Evolutionary conservation across 2,329 filamentous ascomycete species (phyloP), one percentile per base, ranked within the genome.

Genomic region (Fusarium nodosum): DNA sequence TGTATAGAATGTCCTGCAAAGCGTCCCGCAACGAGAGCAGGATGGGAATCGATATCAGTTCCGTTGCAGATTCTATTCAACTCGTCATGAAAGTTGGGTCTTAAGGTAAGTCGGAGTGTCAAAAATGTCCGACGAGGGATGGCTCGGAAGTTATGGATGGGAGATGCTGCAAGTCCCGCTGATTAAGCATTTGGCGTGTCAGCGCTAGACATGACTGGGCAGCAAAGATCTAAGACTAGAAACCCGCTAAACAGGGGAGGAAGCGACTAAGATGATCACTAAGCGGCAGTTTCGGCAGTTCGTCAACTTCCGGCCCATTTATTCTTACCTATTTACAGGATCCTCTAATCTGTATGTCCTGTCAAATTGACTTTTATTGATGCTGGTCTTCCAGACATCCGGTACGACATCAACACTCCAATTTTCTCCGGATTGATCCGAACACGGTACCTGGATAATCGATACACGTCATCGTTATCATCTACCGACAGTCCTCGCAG

Each of bases 151-250:
- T 54, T 26, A 42, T 46, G 11, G 28, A 22, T 12, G 22, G 28
- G 12, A 34, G 8, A 18, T 12, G 15, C 5, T 30, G 11, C 33
- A 51, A 48, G 12, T n/a, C 15, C 67, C 68, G 68, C 67, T 69
- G 39, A 69, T 30, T 71, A 62, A 69, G 67, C 67, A 55, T 38
- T 9, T 18, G n/a, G 3, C 22, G 11, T 18, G 31, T 39, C 42
- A 50, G 38, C 59, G 50, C 60, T 64, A 57, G 28, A 44, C 31
- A 22, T 22, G 12, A 45, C 31, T 7, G 31, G 34, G 36, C 31
- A 42, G 30, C 5, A 26, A 41, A 24, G n/a, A 34, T 24, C n/a
- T 30, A 7, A 26, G 26, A 3, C 42, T 5, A 28, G 1, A 28
- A 6, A 2, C 12, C 15, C 2, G 7, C 36, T 26, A 61, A 39